These are phyloP conservation scores for Escovopsis sp. DNA, from an alignment of 2,329 filamentous ascomycete genomes.

Conservation along the genomic window DNA sequence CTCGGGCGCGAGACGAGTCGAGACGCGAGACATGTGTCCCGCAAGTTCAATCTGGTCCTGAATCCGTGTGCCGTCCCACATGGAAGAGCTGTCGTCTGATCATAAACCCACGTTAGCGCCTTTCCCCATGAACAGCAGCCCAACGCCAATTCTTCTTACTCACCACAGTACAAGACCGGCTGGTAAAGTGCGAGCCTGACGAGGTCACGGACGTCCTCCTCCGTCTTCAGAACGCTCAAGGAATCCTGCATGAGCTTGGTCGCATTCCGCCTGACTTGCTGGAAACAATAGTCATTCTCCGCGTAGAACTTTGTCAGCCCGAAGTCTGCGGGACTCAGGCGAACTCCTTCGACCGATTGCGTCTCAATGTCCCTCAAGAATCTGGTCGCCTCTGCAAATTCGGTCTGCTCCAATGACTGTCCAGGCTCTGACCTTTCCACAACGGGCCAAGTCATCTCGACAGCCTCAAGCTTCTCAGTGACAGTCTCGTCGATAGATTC, in stretches of 20 bases:
- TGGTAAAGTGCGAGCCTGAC: conserved; percentile 1
- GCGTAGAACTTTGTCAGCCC: neutral
- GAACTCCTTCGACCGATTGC: no score
- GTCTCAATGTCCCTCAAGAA: no score
- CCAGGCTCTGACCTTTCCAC: no score
- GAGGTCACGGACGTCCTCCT: neutral
- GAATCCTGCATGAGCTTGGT: neutral
- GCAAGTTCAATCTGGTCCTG: conserved; percentile 1
- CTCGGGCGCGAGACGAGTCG: conserved; percentile 1
- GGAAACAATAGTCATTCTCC: neutral
- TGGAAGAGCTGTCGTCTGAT: conserved; percentile 4
- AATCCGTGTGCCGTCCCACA: neutral
- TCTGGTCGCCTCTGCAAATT: neutral
- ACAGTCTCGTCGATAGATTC: no score
- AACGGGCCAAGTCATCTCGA: no score
- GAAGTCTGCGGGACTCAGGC: neutral
- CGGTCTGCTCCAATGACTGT: neutral
- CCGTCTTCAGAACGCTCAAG: neutral
- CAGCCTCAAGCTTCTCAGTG: no score
- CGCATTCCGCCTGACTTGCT: neutral
- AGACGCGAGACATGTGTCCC: neutral
- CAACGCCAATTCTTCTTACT: neutral
- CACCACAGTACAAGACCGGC: conserved; percentile 4
- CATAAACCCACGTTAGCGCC: no score
- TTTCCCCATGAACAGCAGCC: no score